A percentile compares a stretch with the other conserved stretches of the same genome.
phyloP scores from a whole-genome alignment of 2,329 filamentous ascomycete species.

The Botrytis deweyae region DNA sequence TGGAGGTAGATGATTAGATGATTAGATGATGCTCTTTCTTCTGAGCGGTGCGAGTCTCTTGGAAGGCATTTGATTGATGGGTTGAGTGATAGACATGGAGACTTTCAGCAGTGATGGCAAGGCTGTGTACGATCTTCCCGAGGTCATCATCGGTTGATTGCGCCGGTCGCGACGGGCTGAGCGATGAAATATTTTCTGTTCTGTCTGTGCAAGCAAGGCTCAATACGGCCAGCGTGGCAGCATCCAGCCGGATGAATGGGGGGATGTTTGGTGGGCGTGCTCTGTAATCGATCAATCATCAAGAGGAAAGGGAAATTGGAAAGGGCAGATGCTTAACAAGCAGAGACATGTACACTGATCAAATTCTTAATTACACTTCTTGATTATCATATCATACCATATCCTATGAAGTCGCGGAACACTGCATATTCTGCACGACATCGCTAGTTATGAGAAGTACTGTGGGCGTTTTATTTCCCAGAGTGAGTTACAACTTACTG shows the following conservation, averaged over 20 bases:
- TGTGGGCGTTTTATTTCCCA: background rate
- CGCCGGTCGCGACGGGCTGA: constrained; percentile 6
- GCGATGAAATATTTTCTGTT: background rate
- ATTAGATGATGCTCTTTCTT: background rate
- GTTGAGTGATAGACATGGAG: background rate
- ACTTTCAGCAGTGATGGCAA: constrained; percentile 10
- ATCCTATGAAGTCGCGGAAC: background rate
- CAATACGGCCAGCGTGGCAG: background rate
- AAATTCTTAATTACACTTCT: background rate
- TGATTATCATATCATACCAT: background rate
- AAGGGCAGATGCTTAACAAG: background rate
- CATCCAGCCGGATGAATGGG: constrained; percentile 15
- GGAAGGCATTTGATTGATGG: background rate
- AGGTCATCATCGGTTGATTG: background rate
- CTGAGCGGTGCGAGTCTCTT: background rate
- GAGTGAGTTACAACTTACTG: too few species aligned
- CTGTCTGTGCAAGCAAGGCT: constrained; percentile 9
- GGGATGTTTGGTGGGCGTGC: background rate
- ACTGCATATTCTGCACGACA: constrained; percentile 17
- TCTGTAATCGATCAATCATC: background rate
- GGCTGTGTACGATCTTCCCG: constrained; percentile 7
- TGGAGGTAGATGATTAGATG: too few species aligned
- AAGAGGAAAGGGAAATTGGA: background rate
- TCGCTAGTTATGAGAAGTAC: background rate
- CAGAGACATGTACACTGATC: background rate